Evolutionary conservation across 73 alveolate species (phyloP), one percentile per base, ranked within the genome.

Genomic region (Effrenium voratum): DNA sequence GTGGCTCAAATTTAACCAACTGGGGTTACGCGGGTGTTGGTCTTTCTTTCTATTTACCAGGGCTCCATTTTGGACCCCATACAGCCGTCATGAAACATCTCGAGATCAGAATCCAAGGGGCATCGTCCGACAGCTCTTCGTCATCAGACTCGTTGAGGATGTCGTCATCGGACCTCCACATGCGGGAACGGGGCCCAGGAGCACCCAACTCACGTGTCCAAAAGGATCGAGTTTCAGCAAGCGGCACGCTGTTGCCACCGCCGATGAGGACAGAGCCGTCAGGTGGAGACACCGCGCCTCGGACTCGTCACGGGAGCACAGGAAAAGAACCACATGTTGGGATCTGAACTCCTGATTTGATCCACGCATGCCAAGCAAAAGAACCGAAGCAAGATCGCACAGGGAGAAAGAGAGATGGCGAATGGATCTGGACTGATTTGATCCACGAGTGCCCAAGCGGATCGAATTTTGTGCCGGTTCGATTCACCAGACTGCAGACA

Each of bases 181-280:
- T 8, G 8, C 8, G 26, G 63, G 63, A 52, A 12, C 19, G 26
- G 19, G 19, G 8, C 63, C 19, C 63, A 19, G 63, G 19, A 12
- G 63, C 19, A 8, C 26, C 26, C 19, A 12, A 8, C 19, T 8
- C 63, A 52, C 63, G 19, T 12, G 26, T 19, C 63, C 63, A 52
- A 52, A 8, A 52, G 8, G 63, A 19, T 52, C 19, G 63, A 52
- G 63, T 52, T 8, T 52, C 63, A 12, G 63, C 63, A 46, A 82
- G 73, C 34, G 75, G 38, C 97, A 90, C 97, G 34, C 97, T 90
- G 88, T 90, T 90, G 68, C 97, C 97, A 22, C 97, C 97, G 57
- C 97, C 97, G 32, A 90, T 90, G 59, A 70, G 77, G 59, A 90
- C 97, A 4, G 97, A 90, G 41, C 97, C 97, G 6, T 90, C 97